phyloP scores from a whole-genome alignment of 139 green algal genomes.

The Chlamydomonas schloesseri region DNA sequence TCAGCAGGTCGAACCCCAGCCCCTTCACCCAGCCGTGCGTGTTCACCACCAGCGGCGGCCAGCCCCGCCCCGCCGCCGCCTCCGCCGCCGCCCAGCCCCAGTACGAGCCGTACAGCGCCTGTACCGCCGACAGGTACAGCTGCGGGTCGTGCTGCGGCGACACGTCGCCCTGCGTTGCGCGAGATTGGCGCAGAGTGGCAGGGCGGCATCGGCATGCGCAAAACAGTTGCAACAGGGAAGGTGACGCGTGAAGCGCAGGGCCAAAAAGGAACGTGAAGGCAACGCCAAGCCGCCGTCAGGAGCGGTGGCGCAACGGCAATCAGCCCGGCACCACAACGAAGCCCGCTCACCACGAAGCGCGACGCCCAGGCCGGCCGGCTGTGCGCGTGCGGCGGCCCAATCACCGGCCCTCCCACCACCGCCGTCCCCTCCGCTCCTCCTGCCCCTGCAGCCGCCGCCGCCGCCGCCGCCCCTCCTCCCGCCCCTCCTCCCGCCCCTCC shows the following conservation, averaged over 20 bases:
- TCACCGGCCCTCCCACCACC: constrained; percentile 47
- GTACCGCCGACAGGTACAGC: constrained; percentile 69
- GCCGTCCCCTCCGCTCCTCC: no score
- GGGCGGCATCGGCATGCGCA: no score
- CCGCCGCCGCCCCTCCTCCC: no score
- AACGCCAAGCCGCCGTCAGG: no score
- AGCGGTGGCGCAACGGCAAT: no score
- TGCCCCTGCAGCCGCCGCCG: no score
- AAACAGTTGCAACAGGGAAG: no score
- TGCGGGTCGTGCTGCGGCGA: constrained; percentile 77
- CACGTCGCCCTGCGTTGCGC: constrained; percentile 78
- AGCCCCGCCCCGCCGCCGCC: not conserved
- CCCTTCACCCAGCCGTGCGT: constrained; percentile 90
- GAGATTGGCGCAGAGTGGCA: no score
- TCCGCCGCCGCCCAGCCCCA: constrained; percentile 25
- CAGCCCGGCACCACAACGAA: no score
- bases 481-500: not conserved
- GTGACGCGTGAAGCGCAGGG: no score
- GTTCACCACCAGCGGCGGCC: constrained; percentile 85
- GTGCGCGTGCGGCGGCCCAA: constrained; percentile 80
- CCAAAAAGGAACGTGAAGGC: no score
- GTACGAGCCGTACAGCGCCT: constrained; percentile 56
- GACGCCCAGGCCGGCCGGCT: constrained; percentile 6
- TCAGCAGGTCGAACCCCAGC: constrained; percentile 81
- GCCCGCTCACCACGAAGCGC: constrained; percentile 42